Evolutionary conservation across 192 early-diverging fungal species (phyloP), one percentile per base, ranked within the genome.

Genomic region (Allomyces macrogynus): DNA sequence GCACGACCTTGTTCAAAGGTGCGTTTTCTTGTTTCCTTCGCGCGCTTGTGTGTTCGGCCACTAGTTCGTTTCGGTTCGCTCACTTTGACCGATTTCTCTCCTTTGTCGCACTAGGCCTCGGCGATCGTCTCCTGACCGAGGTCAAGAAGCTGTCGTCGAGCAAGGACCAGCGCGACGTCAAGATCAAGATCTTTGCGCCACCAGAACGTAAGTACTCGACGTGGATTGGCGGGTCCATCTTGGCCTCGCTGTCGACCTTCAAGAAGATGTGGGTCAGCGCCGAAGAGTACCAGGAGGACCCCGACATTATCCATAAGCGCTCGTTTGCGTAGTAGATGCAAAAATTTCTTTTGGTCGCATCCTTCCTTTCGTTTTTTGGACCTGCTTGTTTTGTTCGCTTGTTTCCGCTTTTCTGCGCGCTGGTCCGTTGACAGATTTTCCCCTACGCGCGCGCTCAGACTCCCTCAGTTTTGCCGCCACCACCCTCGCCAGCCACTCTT

Each of bases 251-350:
- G 66, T 90, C 89, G 75, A 92, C 95, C 22, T 98, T 98, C 80
- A 95, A 94, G 74, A 95, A 93, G 84, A 95, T 98, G 91, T 99
- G 95, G 95, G 84, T 99, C 14, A 91, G 91, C 5, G 89, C 95
- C 61, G 93, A 96, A 74, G 93, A 99, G 77, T 90, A 89, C 71
- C 87, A 93, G 70, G 94, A 97, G 74, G 92, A 97, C 72, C 90
- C 92, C 5, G 92, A 97, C 65, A 86, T 91, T 62, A 89, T 93
- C 69, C 82, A 87, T 75, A 87, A 84, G 68, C 88, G 86, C 80
- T 76, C 77, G 61, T 86, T 84, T 66, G 32, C 32, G 32, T 40
- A 40, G 32, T 40, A 40, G 32, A 40, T 40, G 32, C 32, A 40
- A 40, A 40, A 40, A 40, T 40, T 40, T 40, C 32, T 40, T 40